These are phyloP conservation scores for Setomelanomma holmii DNA, from an alignment of 2,329 filamentous ascomycete species.

Conservation along the genomic window DNA sequence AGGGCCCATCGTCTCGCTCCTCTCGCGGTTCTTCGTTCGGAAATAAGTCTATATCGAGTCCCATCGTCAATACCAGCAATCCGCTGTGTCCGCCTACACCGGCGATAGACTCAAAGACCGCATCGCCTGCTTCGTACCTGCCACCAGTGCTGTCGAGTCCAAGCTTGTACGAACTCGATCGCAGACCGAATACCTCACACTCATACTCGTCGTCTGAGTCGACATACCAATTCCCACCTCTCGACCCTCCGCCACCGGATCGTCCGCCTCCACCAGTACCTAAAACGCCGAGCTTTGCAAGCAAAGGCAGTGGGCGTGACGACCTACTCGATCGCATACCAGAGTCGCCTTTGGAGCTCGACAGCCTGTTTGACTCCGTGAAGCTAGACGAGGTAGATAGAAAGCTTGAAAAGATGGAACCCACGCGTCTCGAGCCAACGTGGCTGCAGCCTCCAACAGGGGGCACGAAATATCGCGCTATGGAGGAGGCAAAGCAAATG, in stretches of 20 bases:
- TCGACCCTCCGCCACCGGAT: slow-evolving; percentile 6
- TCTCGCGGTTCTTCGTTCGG: slow-evolving; percentile 23
- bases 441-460: slow-evolving; percentile 25
- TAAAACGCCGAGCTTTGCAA: slow-evolving; percentile 20
- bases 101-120: slow-evolving; percentile 1
- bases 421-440: slow-evolving; percentile 33
- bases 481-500: slow-evolving; percentile 75
- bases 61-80: slow-evolving; percentile 25
- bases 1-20: slow-evolving; percentile 18
- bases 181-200: slow-evolving; percentile 11
- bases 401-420: slow-evolving; percentile 35
- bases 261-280: slow-evolving; percentile 20
- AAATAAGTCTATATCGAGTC: slow-evolving; percentile 36
- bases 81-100: slow-evolving; percentile 24
- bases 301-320: slow-evolving; percentile 16
- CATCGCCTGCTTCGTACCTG: slow-evolving; percentile 11
- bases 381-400: slow-evolving; percentile 8
- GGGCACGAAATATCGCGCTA: slow-evolving; percentile 64
- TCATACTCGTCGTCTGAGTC: slow-evolving; percentile 31
- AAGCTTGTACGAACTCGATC: slow-evolving; percentile 3
- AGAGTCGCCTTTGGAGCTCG: slow-evolving; percentile 28
- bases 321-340: slow-evolving; percentile 33
- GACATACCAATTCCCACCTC: slow-evolving; percentile 20
- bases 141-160: slow-evolving; percentile 17
- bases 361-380: not conserved